Conservation (phyloP, 495 filamentous ascomycete genomes). For the Xylaria grammica region DNA sequence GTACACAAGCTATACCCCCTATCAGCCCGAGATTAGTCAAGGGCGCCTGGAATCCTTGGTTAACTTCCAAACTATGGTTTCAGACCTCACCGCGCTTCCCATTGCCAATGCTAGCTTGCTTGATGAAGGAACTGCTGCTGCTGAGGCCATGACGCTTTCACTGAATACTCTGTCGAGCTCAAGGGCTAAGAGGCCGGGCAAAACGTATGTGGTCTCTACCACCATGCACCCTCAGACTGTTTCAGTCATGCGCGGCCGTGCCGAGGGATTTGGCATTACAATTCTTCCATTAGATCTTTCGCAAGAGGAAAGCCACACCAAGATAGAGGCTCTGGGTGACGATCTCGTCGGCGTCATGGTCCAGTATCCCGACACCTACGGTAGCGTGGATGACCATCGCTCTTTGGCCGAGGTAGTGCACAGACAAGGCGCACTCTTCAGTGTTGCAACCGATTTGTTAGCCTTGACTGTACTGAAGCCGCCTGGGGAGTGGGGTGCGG, state of each 20-base stretch:
- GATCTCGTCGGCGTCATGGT: conserved; percentile 89
- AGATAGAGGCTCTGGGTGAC: conserved; percentile 75
- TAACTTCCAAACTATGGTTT: conserved; percentile 95
- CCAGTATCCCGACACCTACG: conserved; percentile 93
- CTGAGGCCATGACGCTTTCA: conserved; percentile 97
- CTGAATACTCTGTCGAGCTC: conserved; percentile 73
- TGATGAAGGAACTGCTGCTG: conserved; percentile 92
- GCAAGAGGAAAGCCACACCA: conserved; percentile 58
- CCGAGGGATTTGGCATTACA: conserved; percentile 91
- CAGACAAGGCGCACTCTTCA: conserved; percentile 78
- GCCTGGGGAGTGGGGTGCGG: conserved; percentile 94
- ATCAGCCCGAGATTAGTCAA: conserved; percentile 98
- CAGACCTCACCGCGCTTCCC: conserved; percentile 85
- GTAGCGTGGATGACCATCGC: conserved; percentile 77
- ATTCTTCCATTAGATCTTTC: conserved; percentile 75
- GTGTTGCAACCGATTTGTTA: conserved; percentile 89
- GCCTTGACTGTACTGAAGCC: conserved; percentile 89
- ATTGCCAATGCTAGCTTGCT: conserved; percentile 94
- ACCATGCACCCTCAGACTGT: conserved; percentile 89
- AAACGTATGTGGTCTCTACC: conserved; percentile 83
- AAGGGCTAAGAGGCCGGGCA: conserved; percentile 74
- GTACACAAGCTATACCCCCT: conserved; percentile 99
- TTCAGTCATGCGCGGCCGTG: conserved; percentile 82
- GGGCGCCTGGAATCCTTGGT: conserved; percentile 90
- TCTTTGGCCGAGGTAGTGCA: conserved; percentile 78